Base-by-base conservation (phyloP, 2,329 filamentous ascomycete genomes). In the Tolypocladium pustulatum region DNA sequence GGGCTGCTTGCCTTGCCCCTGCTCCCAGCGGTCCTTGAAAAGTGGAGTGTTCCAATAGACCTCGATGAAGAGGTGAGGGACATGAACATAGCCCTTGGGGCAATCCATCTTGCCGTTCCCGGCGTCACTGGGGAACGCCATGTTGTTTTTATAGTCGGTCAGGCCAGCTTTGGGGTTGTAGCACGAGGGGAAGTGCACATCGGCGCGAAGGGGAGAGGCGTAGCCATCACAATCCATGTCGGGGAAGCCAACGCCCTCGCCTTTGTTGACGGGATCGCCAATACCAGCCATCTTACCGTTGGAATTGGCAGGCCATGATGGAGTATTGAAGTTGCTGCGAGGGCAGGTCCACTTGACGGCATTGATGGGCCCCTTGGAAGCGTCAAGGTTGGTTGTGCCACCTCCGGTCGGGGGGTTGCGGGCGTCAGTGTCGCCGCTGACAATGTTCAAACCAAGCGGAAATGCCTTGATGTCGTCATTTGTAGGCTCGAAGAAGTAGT, bases 181-280 rank as follows among this genome's bases (percentile, higher is more conserved):
- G 78, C 87, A 90, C 7, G 84, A 86, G 7, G 87, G 87, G 74
- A 90, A 88, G 76, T 88, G 86, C 46, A 89, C 74, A 63, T 90
- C 86, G 58, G 81, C 79, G 43, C 86, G 83, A 52, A 85, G 78
- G 60, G 84, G 84, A 56, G 84, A 85, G 63, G 77, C 78, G 58
- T 73, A 77, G 56, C 82, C 80, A 65, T 88, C 83, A 69, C 89
- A 91, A 66, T 86, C 81, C 68, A 81, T 78, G 67, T 86, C 79
- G 34, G 89, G 89, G 69, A 94, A 88, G n/a, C 83, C 84, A 22
- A 79, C 76, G 61, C 84, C 84, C 52, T 80, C 74, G 55, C 81
- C 82, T 64, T 78, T 63, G 73, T 85, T 82, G 66, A 69, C 66
- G 38, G 79, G 74, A 64, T 84, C 80, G 53, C 76, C 74, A 55